Evolutionary conservation across 1,284 basidiomycete species (phyloP), one percentile per base, ranked within the genome.

Genomic region (Neonothopanus nambi): DNA sequence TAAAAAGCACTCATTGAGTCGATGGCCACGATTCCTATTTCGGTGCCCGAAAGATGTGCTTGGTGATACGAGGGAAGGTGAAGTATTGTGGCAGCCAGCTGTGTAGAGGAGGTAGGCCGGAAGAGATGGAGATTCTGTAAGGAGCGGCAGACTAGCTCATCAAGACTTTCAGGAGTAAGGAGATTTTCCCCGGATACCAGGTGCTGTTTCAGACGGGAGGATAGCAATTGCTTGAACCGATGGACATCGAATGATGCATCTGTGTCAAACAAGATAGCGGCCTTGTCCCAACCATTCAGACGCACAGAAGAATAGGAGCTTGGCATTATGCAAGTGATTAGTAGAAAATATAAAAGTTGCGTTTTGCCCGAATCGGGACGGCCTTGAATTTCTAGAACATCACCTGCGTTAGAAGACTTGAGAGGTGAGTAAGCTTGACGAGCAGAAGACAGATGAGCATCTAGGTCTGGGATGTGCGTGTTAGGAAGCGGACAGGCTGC

Each of bases 1-100:
- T 88, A 82, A 65, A 88, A 91, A 0, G 87, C 66, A 65, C 85
- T 87, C 53, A 91, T 70, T 6, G 88, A 88, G 68, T 93, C 91
- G 38, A 93, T 71, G 13, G 81, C 82, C 23, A 91, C 65, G 48
- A 90, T 63, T 12, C 80, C 83, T 17, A 90, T 76, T 57, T 82
- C 81, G 41, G 71, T 66, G 45, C 77, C 65, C 26, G 78, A 70
- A 56, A 85, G 74, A 50, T 73, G 67, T 18, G 64, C 64, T 5
- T 70, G 64, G 59, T 85, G 82, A 61, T 86, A 86, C 4, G 65
- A 63, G 8, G 82, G 75, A n/a, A 93, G 72, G 57, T 80, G 68
- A 13, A 75, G 65, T 54, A 93, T 70, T 9, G 86, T 84, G 4
- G 78, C 75, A 48, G 86, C 87, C 38, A 93, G 79, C 49, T 91